Base-by-base conservation (phyloP, 805 yeast genomes). In the Pichia gijzeniarum region DNA sequence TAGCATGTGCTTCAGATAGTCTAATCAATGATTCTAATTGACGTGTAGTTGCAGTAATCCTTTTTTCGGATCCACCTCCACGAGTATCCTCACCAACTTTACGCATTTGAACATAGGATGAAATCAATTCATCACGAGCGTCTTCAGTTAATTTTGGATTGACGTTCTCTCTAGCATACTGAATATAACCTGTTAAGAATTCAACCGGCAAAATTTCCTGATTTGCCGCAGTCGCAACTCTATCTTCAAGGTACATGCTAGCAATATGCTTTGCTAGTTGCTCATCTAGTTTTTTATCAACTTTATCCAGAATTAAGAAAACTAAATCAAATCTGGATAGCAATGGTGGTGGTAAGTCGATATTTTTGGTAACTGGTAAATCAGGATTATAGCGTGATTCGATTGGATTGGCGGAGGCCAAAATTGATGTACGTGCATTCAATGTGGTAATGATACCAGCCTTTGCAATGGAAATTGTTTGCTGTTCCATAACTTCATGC, bases 401-500 rank as follows among this genome's bases (percentile, higher is more conserved):
- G 51, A 93, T 90, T 13, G 99, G 99, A 63, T 93, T 93, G 1
- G 99, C 99, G 34, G 96, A 85, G 0, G 99, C 99, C 47, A 93
- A 70, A 52, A 93, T 84, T 1, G 98, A 91, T 0, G 97, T 91
- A 66, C 99, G 77, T 1, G 99, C 99, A 63, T 93, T 93, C 50
- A 93, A 71, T 0, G 98, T 93, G 5, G 99, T 93, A 58, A 93
- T 93, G 59, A 93, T 93, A 49, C 99, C 99, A 1, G 99, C 99
- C 60, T 93, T 93, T 28, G 99, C 99, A 59, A 93, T 88, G 9
- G 97, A 89, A 37, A 93, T 93, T 1, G 99, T 93, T 65, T 93
- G 99, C 63, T 93, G 99, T 69, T 93, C 99, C 99, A 93, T 93
- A 10, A 93, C 99, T 72, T 93, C 99, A 63, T 93, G 99, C 44